These are phyloP conservation scores for Elongisporangium prolatum DNA, from an alignment of 352 stramenopile genomes.

Conservation along the genomic window DNA sequence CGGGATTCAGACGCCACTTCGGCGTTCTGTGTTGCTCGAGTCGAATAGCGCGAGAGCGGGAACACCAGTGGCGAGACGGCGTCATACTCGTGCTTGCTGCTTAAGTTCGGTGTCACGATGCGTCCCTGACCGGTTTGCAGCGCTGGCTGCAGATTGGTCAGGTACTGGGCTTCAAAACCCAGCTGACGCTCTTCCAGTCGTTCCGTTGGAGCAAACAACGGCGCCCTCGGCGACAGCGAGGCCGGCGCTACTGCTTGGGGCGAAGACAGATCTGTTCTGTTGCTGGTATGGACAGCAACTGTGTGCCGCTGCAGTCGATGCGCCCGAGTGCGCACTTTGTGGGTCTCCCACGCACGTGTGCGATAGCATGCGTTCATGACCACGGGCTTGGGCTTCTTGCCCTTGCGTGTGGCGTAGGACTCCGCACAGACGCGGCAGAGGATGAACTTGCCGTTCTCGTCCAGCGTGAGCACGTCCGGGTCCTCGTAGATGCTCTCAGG, in stretches of 20 bases:
- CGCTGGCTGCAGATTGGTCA: neutral
- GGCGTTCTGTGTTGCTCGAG: too few relatives aligned
- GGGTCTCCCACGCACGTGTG: constrained; percentile 39
- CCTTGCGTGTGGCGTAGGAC: constrained; percentile 37
- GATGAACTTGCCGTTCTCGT: constrained; percentile 38
- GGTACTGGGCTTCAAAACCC: too few relatives aligned
- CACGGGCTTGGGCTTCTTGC: constrained; percentile 45
- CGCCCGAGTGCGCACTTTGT: constrained; percentile 44
- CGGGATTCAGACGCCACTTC: neutral
- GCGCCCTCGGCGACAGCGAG: too few relatives aligned
- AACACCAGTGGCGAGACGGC: neutral
- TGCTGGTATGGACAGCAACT: too few relatives aligned
- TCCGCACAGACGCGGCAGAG: constrained; percentile 44
- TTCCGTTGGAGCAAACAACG: too few relatives aligned
- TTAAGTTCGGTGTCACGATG: neutral
- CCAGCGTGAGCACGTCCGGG: constrained; percentile 36
- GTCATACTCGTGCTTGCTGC: neutral
- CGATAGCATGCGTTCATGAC: constrained; percentile 48
- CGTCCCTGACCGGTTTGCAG: too few relatives aligned
- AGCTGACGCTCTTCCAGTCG: too few relatives aligned
- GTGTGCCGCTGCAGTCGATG: constrained; percentile 28
- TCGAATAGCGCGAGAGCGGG: neutral
- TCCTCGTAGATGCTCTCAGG: constrained; percentile 27
- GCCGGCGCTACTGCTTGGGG: too few relatives aligned
- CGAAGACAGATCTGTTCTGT: too few relatives aligned